Conservation (phyloP, 306 rosid genomes). For the Prunus fruticosa region DNA sequence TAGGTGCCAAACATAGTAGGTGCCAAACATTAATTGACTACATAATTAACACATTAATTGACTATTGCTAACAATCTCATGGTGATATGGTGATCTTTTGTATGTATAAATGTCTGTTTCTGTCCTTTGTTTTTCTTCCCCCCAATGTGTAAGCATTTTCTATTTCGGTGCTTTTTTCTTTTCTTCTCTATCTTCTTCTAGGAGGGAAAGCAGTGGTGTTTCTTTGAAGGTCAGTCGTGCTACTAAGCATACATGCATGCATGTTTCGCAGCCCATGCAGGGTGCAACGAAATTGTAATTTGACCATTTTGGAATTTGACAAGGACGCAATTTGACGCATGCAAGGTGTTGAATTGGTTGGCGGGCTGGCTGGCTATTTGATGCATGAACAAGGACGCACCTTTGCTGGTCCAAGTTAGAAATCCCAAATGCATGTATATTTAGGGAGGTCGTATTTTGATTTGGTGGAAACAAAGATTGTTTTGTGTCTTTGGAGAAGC, state of each 20-base stretch:
- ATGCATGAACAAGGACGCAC: neutral
- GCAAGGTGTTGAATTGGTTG: too few relatives aligned
- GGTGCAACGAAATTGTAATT: neutral
- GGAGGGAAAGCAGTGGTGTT: neutral
- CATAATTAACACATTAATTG: too few relatives aligned
- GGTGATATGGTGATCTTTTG: neutral
- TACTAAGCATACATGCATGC: too few relatives aligned
- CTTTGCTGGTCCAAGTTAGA: neutral
- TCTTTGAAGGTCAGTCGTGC: too few relatives aligned
- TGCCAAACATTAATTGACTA: too few relatives aligned
- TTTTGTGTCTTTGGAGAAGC: neutral
- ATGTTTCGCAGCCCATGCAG: too few relatives aligned
- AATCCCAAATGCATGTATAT: neutral
- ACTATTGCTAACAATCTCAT: too few relatives aligned
- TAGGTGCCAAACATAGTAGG: too few relatives aligned
- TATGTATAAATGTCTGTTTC: neutral
- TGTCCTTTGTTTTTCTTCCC: neutral
- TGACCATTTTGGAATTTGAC: neutral
- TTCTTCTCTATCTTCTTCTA: neutral
- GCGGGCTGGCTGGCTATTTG: neutral
- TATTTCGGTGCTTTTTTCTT: neutral
- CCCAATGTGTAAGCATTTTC: neutral
- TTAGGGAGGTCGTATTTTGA: too few relatives aligned
- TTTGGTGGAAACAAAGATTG: too few relatives aligned
- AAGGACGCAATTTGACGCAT: neutral